Conservation (phyloP, 768 basidiomycete genomes). For the Mycena maculata region DNA sequence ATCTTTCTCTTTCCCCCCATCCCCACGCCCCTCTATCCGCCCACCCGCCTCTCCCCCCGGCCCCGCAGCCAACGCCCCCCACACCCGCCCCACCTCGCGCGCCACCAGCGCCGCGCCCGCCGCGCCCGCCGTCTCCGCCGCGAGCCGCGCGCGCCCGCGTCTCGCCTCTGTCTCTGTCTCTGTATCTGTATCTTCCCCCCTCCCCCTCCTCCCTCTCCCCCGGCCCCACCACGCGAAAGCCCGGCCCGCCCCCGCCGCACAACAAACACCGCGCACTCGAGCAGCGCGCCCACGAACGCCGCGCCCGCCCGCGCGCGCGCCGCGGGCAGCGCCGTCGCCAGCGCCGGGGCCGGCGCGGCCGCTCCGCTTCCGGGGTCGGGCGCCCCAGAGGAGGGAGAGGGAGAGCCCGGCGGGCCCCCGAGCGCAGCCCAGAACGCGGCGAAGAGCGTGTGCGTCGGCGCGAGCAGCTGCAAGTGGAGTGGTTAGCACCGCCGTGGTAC, state of each 20-base stretch:
- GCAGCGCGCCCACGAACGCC: conserved; percentile 29
- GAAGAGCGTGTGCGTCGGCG: conserved; percentile 51
- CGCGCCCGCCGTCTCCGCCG: no score
- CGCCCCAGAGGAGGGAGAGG: background rate
- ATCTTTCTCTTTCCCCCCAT: background rate
- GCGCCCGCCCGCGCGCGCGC: conserved; percentile 31
- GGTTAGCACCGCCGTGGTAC: no score
- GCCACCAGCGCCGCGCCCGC: conserved; percentile 6
- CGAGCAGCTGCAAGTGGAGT: conserved; percentile 37
- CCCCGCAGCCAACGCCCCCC: conserved; percentile 16
- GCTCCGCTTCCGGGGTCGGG: background rate
- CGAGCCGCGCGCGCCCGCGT: background rate
- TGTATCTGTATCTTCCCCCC: background rate
- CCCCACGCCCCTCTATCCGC: background rate
- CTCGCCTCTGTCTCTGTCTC: background rate
- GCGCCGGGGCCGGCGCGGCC: conserved; percentile 5
- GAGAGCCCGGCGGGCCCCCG: conserved; percentile 51
- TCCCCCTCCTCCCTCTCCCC: background rate
- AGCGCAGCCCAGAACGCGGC: conserved; percentile 86
- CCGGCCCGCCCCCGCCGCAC: conserved; percentile 11
- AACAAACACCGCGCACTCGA: conserved; percentile 32
- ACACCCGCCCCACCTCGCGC: conserved; percentile 26
- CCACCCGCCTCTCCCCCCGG: background rate
- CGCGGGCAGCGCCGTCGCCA: conserved; percentile 30
- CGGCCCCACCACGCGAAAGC: background rate